Evolutionary conservation across 2,329 filamentous ascomycete species (phyloP).

Genomic region (Phialemoniopsis sp.): DNA sequence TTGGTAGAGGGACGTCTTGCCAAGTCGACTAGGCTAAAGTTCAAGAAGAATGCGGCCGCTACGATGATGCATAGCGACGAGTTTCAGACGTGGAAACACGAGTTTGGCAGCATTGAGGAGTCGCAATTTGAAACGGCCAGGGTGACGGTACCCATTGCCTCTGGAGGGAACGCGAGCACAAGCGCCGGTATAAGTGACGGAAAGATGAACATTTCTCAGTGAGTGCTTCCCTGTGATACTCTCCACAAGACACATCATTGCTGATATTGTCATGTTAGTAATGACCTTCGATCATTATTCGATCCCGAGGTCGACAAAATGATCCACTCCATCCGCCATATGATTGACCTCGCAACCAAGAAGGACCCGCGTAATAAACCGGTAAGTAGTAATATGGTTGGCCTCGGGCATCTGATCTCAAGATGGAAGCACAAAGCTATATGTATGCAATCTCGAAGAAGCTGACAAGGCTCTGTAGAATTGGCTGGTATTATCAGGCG

Average conservation of each 20-base stretch:
- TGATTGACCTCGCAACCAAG: constrained; percentile 31
- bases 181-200: constrained; percentile 32
- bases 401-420: no score
- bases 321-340: constrained; percentile 29
- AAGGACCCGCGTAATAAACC: constrained; percentile 12
- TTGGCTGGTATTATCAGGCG: constrained; percentile 39
- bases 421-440: no score
- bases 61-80: constrained; percentile 8
- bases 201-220: constrained; percentile 33
- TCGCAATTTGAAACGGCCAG: no score
- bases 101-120: constrained; percentile 26
- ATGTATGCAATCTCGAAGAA: constrained; percentile 1
- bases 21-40: constrained; percentile 28
- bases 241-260: constrained; percentile 14
- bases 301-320: constrained; percentile 35
- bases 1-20: constrained; percentile 8
- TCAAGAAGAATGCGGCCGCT: no score
- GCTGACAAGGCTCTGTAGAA: constrained; percentile 18
- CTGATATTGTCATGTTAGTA: no score
- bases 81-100: constrained; percentile 21
- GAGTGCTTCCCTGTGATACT: constrained; percentile 8
- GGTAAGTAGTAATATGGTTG: no score
- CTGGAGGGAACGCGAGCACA: constrained; percentile 1
- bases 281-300: constrained; percentile 38
- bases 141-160: no score